These are phyloP conservation scores for Rhinocladiella similis DNA, from an alignment of 2,329 filamentous ascomycete genomes.

Conservation along the genomic window DNA sequence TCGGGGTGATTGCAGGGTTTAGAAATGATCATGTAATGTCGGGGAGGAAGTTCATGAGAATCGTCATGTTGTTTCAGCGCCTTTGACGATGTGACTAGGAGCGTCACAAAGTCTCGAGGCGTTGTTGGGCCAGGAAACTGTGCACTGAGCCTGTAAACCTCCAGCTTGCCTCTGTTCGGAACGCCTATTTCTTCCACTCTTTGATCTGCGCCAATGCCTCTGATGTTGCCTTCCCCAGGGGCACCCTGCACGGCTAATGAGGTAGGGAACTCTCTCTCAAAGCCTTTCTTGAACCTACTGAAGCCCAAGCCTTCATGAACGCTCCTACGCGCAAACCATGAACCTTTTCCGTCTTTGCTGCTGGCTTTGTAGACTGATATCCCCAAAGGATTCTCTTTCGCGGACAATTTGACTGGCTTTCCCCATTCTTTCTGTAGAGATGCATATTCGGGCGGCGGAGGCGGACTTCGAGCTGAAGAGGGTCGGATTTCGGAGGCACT, in stretches of 20 bases:
- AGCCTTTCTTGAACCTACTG: slow-evolving; percentile 71
- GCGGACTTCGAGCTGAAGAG: slow-evolving; percentile 51
- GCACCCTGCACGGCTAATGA: slow-evolving; percentile 69
- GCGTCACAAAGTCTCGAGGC: slow-evolving; percentile 81
- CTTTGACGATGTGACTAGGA: slow-evolving; percentile 66
- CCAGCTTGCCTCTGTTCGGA: slow-evolving; percentile 29
- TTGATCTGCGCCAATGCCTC: slow-evolving; percentile 82
- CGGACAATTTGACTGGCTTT: slow-evolving; percentile 73
- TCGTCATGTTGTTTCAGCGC: slow-evolving; percentile 35
- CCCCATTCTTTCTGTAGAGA: slow-evolving; percentile 78
- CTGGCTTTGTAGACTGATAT: slow-evolving; percentile 78
- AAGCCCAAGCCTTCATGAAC: slow-evolving; percentile 78
- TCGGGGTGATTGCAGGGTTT: slow-evolving; percentile 78
- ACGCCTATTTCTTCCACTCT: slow-evolving; percentile 65
- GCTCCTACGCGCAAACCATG: slow-evolving; percentile 87
- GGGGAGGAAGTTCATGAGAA: slow-evolving; percentile 40
- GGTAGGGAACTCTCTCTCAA: slow-evolving; percentile 77
- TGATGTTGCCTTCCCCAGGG: slow-evolving; percentile 71
- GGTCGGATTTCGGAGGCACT: slow-evolving; percentile 54
- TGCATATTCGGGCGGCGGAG: slow-evolving; percentile 54
- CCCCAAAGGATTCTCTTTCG: slow-evolving; percentile 71
- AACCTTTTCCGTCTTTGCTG: slow-evolving; percentile 76
- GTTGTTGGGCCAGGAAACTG: slow-evolving; percentile 88
- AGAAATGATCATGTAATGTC: slow-evolving; percentile 84
- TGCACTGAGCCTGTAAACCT: slow-evolving; percentile 81